Evolutionary conservation across 2,329 filamentous ascomycete species (phyloP), one percentile per base, ranked within the genome.

Genomic region (Hypoxylon sp.): DNA sequence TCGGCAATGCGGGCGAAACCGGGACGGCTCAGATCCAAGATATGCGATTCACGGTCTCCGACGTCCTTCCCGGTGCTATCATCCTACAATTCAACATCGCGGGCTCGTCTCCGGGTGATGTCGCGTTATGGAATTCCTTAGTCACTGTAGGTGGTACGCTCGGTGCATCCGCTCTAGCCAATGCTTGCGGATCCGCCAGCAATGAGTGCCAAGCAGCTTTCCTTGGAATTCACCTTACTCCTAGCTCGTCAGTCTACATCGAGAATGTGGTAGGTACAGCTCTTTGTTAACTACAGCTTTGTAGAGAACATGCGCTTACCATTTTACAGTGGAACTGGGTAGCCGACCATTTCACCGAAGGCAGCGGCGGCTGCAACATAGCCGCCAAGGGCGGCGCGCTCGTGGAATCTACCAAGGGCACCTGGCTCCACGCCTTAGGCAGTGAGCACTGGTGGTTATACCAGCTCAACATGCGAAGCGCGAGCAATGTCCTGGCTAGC

Each of bases 21-120:
- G 89, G 89, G 11, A 78, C 74, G 1, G 81, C 90, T 6, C 87
- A 91, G 72, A 86, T 87, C 78, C 84, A 84, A 2, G 89, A 92
- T 68, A 85, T 89, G 76, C 82, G 91, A 41, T 81, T 92, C 46
- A 84, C 84, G 63, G 88, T 88, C 1, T 80, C 82, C 62, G 88
- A 88, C 5, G 81, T 85, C 7, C 81, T 87, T 6, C 79, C 84
- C 6, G 87, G 88, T 30, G 86, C 88, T 5, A 83, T 89, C 6
- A 76, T 91, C 15, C 80, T 91, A n/a, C 75, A 77, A 65, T 76
- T 79, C 61, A 74, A 79, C 68, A 74, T 78, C 52, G 76, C 75
- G 5, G 77, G 77, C 1, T 56, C 62, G 6, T 51, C 62, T 1
- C 77, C 78, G 0, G 77, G 77, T 5, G 71, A 75, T 24, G 70